Percentiles rank a stretch among this genome's conserved stretches.
Evolutionary conservation across 768 basidiomycete genomes (phyloP).

Genomic region (Tricholoma sp.): DNA sequence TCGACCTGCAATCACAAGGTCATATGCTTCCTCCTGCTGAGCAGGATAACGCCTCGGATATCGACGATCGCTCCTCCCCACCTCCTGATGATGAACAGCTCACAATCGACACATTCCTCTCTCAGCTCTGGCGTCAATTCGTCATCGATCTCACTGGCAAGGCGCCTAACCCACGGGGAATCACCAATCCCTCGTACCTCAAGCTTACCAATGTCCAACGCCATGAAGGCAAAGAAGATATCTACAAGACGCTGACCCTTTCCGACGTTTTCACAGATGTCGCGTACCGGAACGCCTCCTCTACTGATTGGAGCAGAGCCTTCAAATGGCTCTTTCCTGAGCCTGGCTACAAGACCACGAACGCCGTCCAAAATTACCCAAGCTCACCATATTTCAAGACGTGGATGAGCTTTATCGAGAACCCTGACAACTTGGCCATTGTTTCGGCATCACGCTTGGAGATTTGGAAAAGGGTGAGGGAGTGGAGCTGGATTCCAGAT

Average conservation of each 20-base stretch:
- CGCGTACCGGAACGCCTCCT: neutral
- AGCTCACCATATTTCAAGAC: neutral
- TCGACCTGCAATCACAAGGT: neutral
- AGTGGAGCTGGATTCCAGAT: neutral
- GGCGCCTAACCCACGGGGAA: constrained; percentile 1
- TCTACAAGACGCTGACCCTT: neutral
- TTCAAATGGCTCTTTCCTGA: neutral
- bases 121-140: constrained; percentile 2
- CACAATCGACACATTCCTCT: neutral
- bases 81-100: neutral
- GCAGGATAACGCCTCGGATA: neutral
- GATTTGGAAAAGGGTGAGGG: neutral
- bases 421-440: neutral
- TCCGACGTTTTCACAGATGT: neutral
- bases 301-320: neutral
- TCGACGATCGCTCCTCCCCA: neutral
- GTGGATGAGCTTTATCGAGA: neutral
- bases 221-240: neutral
- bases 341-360: neutral
- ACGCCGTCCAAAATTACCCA: neutral
- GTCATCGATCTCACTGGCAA: neutral
- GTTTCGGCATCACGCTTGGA: neutral
- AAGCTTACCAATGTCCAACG: neutral
- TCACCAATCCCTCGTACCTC: constrained; percentile 1
- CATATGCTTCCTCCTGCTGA: neutral